phyloP scores from a whole-genome alignment of 345 rosid genomes.

The sweet orange (Citrus sinensis) region DNA sequence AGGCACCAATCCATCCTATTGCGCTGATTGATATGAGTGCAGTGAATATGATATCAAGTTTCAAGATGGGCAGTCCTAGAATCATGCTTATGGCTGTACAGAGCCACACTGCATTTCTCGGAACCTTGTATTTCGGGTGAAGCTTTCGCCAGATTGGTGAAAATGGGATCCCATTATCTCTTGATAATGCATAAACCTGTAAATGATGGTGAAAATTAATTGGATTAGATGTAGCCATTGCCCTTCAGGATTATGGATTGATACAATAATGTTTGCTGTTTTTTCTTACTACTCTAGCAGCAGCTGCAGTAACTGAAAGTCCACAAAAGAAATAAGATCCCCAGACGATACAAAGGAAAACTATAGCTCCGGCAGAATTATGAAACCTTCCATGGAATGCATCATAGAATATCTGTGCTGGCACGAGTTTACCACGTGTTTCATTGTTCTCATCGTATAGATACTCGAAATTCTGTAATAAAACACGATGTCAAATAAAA shows the following conservation, averaged over 20 bases:
- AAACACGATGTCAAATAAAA: not conserved
- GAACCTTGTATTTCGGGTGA: constrained; percentile 58
- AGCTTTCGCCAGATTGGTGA: constrained; percentile 48
- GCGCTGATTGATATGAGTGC: constrained; percentile 57
- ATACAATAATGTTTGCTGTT: not conserved
- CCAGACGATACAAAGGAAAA: constrained; percentile 53
- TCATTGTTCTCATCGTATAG: constrained; percentile 52
- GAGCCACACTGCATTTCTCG: constrained; percentile 61
- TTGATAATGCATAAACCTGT: constrained; percentile 53
- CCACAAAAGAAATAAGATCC: constrained; percentile 72
- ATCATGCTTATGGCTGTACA: constrained; percentile 52
- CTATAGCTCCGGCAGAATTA: constrained; percentile 45
- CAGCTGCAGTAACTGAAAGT: constrained; percentile 59
- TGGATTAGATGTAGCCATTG: not conserved
- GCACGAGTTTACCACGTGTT: constrained; percentile 51
- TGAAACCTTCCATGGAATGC: constrained; percentile 66
- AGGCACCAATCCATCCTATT: constrained; percentile 67
- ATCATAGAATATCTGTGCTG: constrained; percentile 60
- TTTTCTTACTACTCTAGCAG: constrained; percentile 54
- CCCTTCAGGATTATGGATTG: too few relatives aligned
- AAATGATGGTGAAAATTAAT: not conserved
- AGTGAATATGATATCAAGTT: constrained; percentile 50
- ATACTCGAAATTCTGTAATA: constrained; percentile 38
- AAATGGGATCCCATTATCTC: constrained; percentile 56
- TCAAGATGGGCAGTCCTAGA: constrained; percentile 54